Evolutionary conservation across 108 stramenopile genomes (phyloP), one percentile per base, ranked within the genome.

Genomic region (Mediolabrus comicus): DNA sequence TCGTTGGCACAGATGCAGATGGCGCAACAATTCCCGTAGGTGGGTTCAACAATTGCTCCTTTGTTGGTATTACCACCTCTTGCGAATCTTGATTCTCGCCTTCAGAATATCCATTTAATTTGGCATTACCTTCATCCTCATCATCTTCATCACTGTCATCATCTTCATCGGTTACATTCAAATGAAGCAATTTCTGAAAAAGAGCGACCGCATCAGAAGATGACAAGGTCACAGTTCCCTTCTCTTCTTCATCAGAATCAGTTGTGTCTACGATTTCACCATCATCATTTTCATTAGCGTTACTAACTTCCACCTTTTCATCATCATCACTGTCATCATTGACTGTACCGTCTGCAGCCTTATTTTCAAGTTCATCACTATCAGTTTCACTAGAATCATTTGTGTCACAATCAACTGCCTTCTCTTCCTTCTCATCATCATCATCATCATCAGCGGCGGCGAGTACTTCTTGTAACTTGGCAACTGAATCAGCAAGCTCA

Each of bases 161-260:
- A 34, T 71, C 59, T 3, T 57, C 59, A 17, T 53, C 79, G 9
- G 69, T 41, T 34, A 60, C 65, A 65, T 63, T 73, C 75, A 84
- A 73, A 53, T 71, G 71, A 55, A 84, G 76, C 46, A 84, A 73
- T 65, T 84, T 84, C 24, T 77, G 76, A 39, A 84, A 77, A 31
- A 84, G 56, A 12, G 75, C 70, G 22, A 77, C 63, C 52, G 83
- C 75, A 28, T 81, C 75, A 36, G 56, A 43, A 16, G 71, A 46
- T 53, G 53, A 34, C 27, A 81, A 61, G 31, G 22, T 57, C 24
- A 65, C 62, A 9, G 39, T 63, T 12, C 69, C 74, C 51, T 41
- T 17, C 24, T 49, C 60, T 53, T 74, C 26, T 53, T 51, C 22
- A 10, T 14, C 39, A 12, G 25, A 25, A 67, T 52, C 70, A 6